Evolutionary conservation across 148 eudicot genomes (phyloP).

Genomic region (Chenopodium formosanum): DNA sequence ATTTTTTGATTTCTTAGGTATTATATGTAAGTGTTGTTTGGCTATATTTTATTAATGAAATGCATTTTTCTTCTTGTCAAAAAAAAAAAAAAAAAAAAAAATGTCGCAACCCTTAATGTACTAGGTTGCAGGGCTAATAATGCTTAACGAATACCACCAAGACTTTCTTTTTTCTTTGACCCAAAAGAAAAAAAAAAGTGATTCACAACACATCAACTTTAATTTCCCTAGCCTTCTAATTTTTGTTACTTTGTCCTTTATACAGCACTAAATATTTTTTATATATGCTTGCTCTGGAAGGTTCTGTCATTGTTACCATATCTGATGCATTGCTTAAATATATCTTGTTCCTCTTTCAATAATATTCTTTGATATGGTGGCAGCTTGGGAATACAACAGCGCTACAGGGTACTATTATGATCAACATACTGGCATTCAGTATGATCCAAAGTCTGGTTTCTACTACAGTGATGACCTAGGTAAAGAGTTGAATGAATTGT

Average conservation of each 20-base stretch:
- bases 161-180: not conserved
- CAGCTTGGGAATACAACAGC: constrained; percentile 82
- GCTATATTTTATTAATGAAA: no score
- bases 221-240: not conserved
- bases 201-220: not conserved
- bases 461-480: constrained; percentile 86
- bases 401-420: constrained; percentile 80
- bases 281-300: not conserved
- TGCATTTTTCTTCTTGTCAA: no score
- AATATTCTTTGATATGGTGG: constrained; percentile 23
- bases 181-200: not conserved
- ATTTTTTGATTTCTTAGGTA: no score
- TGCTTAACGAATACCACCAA: not conserved
- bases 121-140: not conserved
- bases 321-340: not conserved
- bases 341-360: not conserved
- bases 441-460: constrained; percentile 93
- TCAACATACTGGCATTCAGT: constrained; percentile 60
- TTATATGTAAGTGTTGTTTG: no score
- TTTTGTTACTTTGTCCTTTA: not conserved
- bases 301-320: not conserved
- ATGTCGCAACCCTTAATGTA: not conserved
- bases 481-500: constrained; percentile 23
- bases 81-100: no score
- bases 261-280: not conserved